Evolutionary conservation across 1,284 basidiomycete genomes (phyloP).

Genomic region (Vanrija sp.): DNA sequence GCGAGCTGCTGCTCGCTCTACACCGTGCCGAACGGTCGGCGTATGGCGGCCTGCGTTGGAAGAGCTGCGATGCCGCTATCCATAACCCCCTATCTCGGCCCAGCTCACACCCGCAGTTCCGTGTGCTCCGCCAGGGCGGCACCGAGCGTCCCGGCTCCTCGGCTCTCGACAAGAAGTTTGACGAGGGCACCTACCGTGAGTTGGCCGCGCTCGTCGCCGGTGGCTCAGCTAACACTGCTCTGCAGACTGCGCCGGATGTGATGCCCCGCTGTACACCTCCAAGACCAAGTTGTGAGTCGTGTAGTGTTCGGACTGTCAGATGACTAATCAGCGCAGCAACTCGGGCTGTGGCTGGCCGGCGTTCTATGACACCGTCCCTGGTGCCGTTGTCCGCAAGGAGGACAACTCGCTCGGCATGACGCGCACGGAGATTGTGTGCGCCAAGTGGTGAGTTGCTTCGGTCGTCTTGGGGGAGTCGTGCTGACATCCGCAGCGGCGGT

Average conservation of each 20-base stretch:
- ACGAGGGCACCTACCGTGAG: constrained; percentile 62
- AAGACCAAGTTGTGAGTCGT: constrained; percentile 69
- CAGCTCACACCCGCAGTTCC: constrained; percentile 59
- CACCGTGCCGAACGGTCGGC: no score
- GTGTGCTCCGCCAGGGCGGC: constrained; percentile 77
- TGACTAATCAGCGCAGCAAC: constrained; percentile 49
- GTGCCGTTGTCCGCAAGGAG: constrained; percentile 65
- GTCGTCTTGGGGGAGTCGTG: not conserved
- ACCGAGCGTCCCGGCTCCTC: constrained; percentile 77
- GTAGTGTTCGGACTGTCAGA: no score
- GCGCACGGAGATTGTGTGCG: constrained; percentile 47
- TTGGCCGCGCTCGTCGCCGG: not conserved
- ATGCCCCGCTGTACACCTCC: constrained; percentile 68
- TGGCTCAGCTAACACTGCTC: not conserved
- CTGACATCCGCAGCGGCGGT: constrained; percentile 63
- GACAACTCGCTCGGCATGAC: constrained; percentile 51
- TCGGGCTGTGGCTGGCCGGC: constrained; percentile 97
- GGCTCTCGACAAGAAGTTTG: constrained; percentile 65
- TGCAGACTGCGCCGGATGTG: constrained; percentile 49
- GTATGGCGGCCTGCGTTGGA: no score
- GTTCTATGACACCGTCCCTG: constrained; percentile 90
- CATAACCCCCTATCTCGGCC: no score
- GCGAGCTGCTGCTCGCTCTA: no score
- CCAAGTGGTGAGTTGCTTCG: constrained; percentile 46
- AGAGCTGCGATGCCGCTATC: no score